These are phyloP conservation scores for Fusarium dlaminii DNA, from an alignment of 2,329 filamentous ascomycete genomes.

Conservation along the genomic window DNA sequence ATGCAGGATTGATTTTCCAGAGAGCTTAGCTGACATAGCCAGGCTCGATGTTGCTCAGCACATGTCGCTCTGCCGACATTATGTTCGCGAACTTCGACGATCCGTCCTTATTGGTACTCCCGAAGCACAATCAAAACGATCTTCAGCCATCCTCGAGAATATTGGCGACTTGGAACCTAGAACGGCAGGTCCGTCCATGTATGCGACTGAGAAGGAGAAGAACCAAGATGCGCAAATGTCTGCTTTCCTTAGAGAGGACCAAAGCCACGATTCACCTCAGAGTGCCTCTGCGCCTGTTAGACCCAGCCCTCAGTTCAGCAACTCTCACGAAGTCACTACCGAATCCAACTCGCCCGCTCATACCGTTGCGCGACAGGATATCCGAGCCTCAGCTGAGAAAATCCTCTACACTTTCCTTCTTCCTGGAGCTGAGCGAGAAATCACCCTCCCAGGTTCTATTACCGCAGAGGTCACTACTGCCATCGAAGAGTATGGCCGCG, in stretches of 20 bases:
- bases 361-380: conserved; percentile 86
- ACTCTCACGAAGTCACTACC: conserved; percentile 69
- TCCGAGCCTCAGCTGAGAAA: conserved; percentile 93
- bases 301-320: conserved; percentile 67
- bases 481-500: conserved; percentile 90
- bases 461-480: conserved; percentile 84
- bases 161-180: conserved; percentile 72
- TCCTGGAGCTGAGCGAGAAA: conserved; percentile 95
- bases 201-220: conserved; percentile 74
- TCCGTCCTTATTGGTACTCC: conserved; percentile 94
- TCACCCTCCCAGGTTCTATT: conserved; percentile 89
- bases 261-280: conserved; percentile 64
- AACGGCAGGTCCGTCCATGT: conserved; percentile 69
- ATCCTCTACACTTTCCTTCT: conserved; percentile 98
- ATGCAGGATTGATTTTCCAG: neutral
- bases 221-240: conserved; percentile 91
- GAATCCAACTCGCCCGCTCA: conserved; percentile 86
- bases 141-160: conserved; percentile 80
- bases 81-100: conserved; percentile 92
- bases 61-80: conserved; percentile 96
- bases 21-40: conserved; percentile 26
- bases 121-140: conserved; percentile 89
- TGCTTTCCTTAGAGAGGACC: conserved; percentile 81
- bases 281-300: conserved; percentile 58
- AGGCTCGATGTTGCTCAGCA: conserved; percentile 99